Percentiles rank a stretch among this genome's conserved stretches.
phyloP scores from a whole-genome alignment of 495 filamentous ascomycete genomes.

The Parathielavia appendiculata region DNA sequence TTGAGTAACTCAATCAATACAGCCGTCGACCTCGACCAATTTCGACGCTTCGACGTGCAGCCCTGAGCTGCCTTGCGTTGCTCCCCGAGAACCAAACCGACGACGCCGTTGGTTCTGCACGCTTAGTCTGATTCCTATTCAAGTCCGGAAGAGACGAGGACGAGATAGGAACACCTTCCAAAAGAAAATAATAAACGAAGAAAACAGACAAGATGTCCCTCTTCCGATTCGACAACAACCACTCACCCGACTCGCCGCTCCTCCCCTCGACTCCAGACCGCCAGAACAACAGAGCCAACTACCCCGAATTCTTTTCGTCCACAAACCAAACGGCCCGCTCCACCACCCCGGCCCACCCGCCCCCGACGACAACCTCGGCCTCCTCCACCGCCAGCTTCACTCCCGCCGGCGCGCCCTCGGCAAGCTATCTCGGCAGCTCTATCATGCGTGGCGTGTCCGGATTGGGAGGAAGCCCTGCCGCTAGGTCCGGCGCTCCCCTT shows the following conservation, averaged over 20 bases:
- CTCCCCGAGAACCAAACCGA: neutral
- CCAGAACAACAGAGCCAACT: neutral
- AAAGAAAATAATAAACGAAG: neutral
- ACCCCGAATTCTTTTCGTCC: neutral
- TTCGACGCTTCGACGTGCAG: too few species aligned
- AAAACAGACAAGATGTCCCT: neutral
- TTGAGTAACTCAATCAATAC: neutral
- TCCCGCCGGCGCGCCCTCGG: slow-evolving; percentile 63
- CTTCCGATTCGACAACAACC: neutral
- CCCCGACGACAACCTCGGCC: slow-evolving; percentile 44
- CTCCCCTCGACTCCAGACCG: slow-evolving; percentile 13
- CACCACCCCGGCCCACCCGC: slow-evolving; percentile 71
- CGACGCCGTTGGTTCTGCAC: neutral
- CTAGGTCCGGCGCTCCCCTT: neutral
- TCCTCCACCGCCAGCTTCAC: slow-evolving; percentile 58
- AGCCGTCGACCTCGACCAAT: neutral
- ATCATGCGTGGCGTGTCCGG: slow-evolving; percentile 42
- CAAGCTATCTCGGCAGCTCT: slow-evolving; percentile 61
- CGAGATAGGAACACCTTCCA: neutral
- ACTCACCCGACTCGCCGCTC: neutral
- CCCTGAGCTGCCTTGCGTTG: neutral
- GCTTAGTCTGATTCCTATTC: too few species aligned
- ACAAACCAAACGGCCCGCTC: slow-evolving; percentile 47
- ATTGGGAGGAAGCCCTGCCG: neutral
- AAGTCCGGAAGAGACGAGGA: neutral